phyloP scores from a whole-genome alignment of 2,329 filamentous ascomycete species.

The Mycosphaerella sp. region DNA sequence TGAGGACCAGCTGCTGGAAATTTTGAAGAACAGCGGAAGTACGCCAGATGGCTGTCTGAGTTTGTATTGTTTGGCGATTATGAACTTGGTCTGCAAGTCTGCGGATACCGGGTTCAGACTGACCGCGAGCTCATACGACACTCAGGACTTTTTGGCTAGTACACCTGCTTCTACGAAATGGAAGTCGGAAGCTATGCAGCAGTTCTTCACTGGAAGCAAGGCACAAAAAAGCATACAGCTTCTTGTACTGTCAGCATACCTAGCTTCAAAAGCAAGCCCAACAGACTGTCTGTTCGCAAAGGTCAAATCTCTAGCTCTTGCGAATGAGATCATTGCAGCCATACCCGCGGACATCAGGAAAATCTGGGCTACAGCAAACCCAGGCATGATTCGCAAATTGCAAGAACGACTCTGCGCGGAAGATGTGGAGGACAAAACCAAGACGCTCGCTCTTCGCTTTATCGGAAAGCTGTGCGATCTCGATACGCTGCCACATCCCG shows the following conservation, averaged over 20 bases:
- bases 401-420: conserved; percentile 30
- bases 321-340: conserved; percentile 28
- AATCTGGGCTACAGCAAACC: conserved; percentile 32
- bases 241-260: conserved; percentile 31
- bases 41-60: conserved; percentile 29
- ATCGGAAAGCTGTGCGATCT: conserved; percentile 24
- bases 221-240: conserved; percentile 34
- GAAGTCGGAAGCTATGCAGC: conserved; percentile 30
- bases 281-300: conserved; percentile 21
- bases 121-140: conserved; percentile 26
- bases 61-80: conserved; percentile 36
- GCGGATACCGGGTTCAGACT: conserved; percentile 21
- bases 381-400: conserved; percentile 30
- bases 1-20: conserved; percentile 31
- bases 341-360: conserved; percentile 27
- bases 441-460: conserved; percentile 27
- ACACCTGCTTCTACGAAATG: conserved; percentile 26
- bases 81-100: conserved; percentile 28
- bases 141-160: conserved; percentile 30
- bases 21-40: conserved; percentile 28
- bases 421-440: conserved; percentile 18
- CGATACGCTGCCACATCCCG: conserved; percentile 23
- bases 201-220: conserved; percentile 33
- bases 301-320: conserved; percentile 24
- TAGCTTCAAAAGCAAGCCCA: conserved; percentile 25